Conservation (phyloP, 192 early-diverging fungal species). For the Mortierella claussenii region DNA sequence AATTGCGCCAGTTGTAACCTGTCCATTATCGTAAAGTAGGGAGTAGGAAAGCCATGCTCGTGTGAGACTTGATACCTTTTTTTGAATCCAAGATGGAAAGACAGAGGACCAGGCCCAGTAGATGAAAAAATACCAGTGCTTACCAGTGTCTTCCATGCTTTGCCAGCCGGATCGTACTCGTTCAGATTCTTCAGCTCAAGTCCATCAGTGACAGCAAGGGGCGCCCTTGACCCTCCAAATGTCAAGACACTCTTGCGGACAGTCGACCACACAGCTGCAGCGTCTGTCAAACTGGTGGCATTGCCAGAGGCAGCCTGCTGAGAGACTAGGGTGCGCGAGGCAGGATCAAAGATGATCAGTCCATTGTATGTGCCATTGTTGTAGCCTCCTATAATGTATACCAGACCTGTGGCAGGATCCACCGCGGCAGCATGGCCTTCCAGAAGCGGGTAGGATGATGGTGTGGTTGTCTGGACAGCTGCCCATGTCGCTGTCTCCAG, state of each 20-base stretch:
- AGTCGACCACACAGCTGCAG: slow-evolving; percentile 28
- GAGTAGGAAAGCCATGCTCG: neutral
- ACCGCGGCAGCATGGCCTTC: slow-evolving; percentile 20
- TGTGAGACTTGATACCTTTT: neutral
- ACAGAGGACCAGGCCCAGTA: neutral
- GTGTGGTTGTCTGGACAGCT: neutral
- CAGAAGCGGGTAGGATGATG: slow-evolving; percentile 9
- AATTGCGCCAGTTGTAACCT: slow-evolving; percentile 21
- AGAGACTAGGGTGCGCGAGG: neutral
- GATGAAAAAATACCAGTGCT: neutral
- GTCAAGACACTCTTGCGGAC: slow-evolving; percentile 18
- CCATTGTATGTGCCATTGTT: slow-evolving; percentile 8
- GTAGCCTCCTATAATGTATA: slow-evolving; percentile 39
- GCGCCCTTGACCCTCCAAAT: slow-evolving; percentile 33
- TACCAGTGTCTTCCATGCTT: slow-evolving; percentile 17
- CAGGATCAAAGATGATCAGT: slow-evolving; percentile 24
- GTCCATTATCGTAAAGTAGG: neutral
- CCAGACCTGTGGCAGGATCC: slow-evolving; percentile 18
- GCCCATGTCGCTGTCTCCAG: slow-evolving; percentile 6
- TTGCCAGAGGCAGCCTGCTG: neutral
- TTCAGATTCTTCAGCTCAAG: slow-evolving; percentile 8
- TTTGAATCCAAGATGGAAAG: too few species aligned
- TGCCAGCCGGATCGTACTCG: slow-evolving; percentile 20
- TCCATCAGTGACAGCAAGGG: neutral
- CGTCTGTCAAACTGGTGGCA: slow-evolving; percentile 15